These are phyloP conservation scores for Pyronema domesticum DNA, from an alignment of 495 filamentous ascomycete genomes.

Conservation along the genomic window DNA sequence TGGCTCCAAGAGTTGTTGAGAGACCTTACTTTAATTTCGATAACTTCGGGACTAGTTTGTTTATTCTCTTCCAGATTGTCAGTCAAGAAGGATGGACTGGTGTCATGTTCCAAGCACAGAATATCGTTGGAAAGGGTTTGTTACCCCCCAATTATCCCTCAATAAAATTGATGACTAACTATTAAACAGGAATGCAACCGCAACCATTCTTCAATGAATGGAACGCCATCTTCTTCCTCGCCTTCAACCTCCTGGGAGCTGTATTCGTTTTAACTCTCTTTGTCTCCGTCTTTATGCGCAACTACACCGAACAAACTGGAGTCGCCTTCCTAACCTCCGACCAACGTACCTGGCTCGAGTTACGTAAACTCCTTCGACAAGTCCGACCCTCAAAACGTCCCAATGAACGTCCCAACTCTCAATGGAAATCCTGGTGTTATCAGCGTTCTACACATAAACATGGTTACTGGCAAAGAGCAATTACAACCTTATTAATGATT, in stretches of 20 bases:
- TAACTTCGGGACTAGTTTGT: conserved; percentile 75
- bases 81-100: conserved; percentile 96
- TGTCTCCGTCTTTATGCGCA: conserved; percentile 98
- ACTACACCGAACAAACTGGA: conserved; percentile 96
- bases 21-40: conserved; percentile 90
- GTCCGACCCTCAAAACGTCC: conserved; percentile 81
- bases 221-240: conserved; percentile 84
- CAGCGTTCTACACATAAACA: conserved; percentile 84
- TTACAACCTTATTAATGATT: conserved; percentile 60
- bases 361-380: conserved; percentile 82
- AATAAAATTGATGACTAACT: not conserved
- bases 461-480: conserved; percentile 71
- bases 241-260: conserved; percentile 89
- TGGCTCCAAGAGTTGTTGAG: conserved; percentile 58
- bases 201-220: conserved; percentile 48
- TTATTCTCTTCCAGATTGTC: conserved; percentile 97
- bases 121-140: conserved; percentile 52
- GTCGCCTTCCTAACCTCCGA: conserved; percentile 93
- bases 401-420: conserved; percentile 52
- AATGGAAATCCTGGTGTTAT: conserved; percentile 87
- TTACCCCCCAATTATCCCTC: not conserved
- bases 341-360: conserved; percentile 89
- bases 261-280: conserved; percentile 97
- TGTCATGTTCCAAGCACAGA: conserved; percentile 68
- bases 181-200: conserved; percentile 39